Evolutionary conservation across 148 eudicot genomes (phyloP), one percentile per base, ranked within the genome.

Genomic region (Spergularia bocconei): DNA sequence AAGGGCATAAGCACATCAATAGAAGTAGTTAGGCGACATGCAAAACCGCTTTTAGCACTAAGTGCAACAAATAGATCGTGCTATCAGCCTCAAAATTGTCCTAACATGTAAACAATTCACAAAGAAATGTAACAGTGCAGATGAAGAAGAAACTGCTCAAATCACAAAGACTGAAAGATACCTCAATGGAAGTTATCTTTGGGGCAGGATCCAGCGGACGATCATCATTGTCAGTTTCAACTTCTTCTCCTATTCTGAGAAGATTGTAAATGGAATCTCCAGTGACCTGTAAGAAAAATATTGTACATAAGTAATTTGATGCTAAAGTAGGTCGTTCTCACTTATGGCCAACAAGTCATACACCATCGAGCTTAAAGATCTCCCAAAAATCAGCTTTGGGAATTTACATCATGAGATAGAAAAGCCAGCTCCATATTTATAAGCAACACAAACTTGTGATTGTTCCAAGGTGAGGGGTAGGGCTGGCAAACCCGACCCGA

Each of bases 191-290:
- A 50, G 80, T 79, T 68, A 95, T 84, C 83, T 88, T 95, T 6
- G 97, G 98, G 38, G 89, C 89, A 73, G 98, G 88, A 63, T 92
- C 98, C 77, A 92, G 9, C 52, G 98, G 97, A 19, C 96, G 85
- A 76, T 95, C 98, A 85, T 90, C 79, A 73, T 80, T 81, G 77
- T 82, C 98, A 69, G 91, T 88, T 88, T 92, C 98, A 73, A 95
- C 82, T 44, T 95, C 98, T 82, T 95, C 98, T 82, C 96, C 92
- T 77, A 95, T 79, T 56, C 87, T 87, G 75, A 89, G 70, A 57
- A 95, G 92, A 85, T 95, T 95, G 83, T 83, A 95, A 72, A 95
- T 72, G 52, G 98, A 95, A 90, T 95, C 93, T 54, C 98, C 98
- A 79, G 98, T 92, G 66, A 95, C 92, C 98, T 95, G 83, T 55